Evolutionary conservation across 169 alveolate genomes (phyloP).

Genomic region (Eimeria praecox): DNA sequence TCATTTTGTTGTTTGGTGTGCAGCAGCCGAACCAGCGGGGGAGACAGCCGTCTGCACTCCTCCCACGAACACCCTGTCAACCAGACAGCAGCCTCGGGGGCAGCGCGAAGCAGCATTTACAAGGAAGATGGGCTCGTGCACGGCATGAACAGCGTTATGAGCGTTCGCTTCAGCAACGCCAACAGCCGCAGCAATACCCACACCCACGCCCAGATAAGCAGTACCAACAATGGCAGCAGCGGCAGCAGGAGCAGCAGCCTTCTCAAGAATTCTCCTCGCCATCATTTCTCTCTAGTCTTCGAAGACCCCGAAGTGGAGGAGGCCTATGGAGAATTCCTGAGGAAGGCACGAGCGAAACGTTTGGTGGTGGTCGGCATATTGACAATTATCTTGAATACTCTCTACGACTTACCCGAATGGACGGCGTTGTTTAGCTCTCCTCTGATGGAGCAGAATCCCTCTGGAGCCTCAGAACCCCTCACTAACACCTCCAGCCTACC

Average conservation of each 20-base stretch:
- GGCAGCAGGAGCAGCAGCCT: not conserved
- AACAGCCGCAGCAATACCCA: not conserved
- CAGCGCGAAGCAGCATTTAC: not conserved
- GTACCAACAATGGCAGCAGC: not conserved
- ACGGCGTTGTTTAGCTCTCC: slow-evolving; percentile 22
- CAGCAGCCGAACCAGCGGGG: not conserved
- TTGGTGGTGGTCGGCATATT: slow-evolving; percentile 44
- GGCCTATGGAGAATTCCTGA: slow-evolving; percentile 47
- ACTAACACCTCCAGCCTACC: not conserved
- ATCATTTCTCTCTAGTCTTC: slow-evolving; percentile 18
- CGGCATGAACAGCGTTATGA: not conserved
- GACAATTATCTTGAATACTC: slow-evolving; percentile 33
- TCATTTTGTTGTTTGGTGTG: not conserved
- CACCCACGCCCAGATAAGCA: not conserved
- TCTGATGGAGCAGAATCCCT: not conserved
- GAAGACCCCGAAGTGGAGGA: slow-evolving; percentile 44
- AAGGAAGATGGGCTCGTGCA: not conserved
- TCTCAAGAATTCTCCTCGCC: not conserved
- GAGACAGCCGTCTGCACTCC: not conserved
- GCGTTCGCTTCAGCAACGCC: not conserved
- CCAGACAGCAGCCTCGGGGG: not conserved
- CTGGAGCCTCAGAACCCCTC: not conserved
- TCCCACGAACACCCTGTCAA: not conserved
- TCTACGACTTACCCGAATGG: slow-evolving; percentile 74
- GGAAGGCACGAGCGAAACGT: slow-evolving; percentile 44